Base-by-base conservation (phyloP, 805 yeast species). In the Lipomyces yamanashiensis region DNA sequence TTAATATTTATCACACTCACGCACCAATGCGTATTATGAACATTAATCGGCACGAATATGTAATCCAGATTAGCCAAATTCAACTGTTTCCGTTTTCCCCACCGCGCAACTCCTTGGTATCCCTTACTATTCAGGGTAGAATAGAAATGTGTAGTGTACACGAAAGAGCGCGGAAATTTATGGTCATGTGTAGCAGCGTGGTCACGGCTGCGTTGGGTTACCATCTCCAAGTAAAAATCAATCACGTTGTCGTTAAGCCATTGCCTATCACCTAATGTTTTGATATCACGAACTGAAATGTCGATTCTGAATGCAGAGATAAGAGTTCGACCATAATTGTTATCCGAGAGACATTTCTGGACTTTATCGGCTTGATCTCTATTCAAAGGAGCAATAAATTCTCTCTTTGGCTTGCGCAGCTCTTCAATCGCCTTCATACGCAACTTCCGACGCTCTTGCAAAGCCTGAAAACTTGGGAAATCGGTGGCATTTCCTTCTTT, bases 181-280 rank as follows among this genome's bases (percentile, higher is more conserved):
- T 43, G 15, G 71, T 59, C 52, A 21, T 48, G 1, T 21, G 15
- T 4, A 61, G 68, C 68, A 19, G 75, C 77, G 23, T 78, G 66
- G 1, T 74, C 70, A 54, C 77, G 77, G 10, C 80, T 72, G 28
- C 83, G 73, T 4, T 80, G 80, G 2, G 84, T 78, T 7, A 87
- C 76, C 69, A 87, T 70, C 50, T 80, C 79, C 71, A 92, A 79
- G 73, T 88, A 93, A 70, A 86, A 87, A 72, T 95, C 98, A 63
- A 95, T 92, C 4, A 95, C 82, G 50, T 87, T 89, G 75, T 95
- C 99, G 73, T 95, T 95, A 37, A 95, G 81, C 99, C 99, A 95
- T 45, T 81, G 77, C 5, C 87, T 80, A 59, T 87, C 89, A 8
- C 81, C 76, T 40, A 95, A 78, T 0, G 97, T 91, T 51, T 81